Conservation (phyloP, 495 filamentous ascomycete genomes). For the Tuber borchii region DNA sequence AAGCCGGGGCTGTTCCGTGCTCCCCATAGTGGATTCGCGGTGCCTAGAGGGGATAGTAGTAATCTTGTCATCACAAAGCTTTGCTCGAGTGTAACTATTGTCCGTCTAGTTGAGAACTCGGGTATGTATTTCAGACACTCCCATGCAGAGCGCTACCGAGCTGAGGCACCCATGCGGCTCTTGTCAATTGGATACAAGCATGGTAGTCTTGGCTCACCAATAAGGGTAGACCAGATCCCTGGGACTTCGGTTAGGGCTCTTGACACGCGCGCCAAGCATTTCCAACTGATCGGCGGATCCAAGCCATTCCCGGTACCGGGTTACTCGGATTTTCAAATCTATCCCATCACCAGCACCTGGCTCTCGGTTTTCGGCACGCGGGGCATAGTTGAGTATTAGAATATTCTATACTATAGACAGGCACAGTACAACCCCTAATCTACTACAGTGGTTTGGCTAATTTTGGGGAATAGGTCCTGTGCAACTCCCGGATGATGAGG, state of each 20-base stretch:
- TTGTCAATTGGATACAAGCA: background rate
- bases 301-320: background rate
- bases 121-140: too few species aligned
- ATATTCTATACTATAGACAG: background rate
- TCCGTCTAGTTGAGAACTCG: background rate
- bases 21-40: background rate
- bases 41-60: too few species aligned
- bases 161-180: too few species aligned
- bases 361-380: background rate
- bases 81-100: too few species aligned
- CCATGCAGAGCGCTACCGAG: too few species aligned
- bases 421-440: background rate
- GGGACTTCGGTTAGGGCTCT: background rate
- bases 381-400: background rate
- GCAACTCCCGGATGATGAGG: background rate
- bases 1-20: background rate
- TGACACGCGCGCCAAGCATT: background rate
- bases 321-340: background rate
- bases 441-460: background rate
- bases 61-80: too few species aligned
- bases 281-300: background rate
- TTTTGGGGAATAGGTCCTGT: background rate
- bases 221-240: background rate
- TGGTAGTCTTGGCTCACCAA: background rate
- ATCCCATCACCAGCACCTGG: background rate